A percentile compares a stretch with the other conserved stretches of the same genome.
phyloP scores from a whole-genome alignment of 768 basidiomycete genomes.

The Butyriboletus loyo region DNA sequence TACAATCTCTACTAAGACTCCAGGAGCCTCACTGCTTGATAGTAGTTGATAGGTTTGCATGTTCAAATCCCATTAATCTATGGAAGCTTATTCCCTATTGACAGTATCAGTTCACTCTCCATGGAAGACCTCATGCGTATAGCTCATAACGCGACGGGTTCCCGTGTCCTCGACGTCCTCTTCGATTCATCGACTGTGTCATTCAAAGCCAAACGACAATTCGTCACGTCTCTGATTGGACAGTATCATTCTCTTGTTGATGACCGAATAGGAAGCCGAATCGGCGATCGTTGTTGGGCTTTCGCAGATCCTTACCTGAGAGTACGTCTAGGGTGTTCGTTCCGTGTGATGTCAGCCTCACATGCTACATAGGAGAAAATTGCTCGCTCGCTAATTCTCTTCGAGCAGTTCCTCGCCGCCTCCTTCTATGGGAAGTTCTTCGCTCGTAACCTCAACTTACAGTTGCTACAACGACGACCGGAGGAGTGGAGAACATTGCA shows the following conservation, averaged over 20 bases:
- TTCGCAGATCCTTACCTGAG: slow-evolving; percentile 91
- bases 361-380: slow-evolving; percentile 74
- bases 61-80: neutral
- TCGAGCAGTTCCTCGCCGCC: slow-evolving; percentile 67
- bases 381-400: slow-evolving; percentile 69
- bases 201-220: slow-evolving; percentile 60
- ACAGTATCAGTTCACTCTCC: slow-evolving; percentile 57
- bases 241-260: slow-evolving; percentile 80
- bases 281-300: slow-evolving; percentile 89
- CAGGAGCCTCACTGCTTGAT: slow-evolving; percentile 61
- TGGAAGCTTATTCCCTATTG: slow-evolving; percentile 5
- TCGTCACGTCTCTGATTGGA: slow-evolving; percentile 74
- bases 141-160: slow-evolving; percentile 65
- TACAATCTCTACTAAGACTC: slow-evolving; percentile 79
- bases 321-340: slow-evolving; percentile 39
- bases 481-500: slow-evolving; percentile 84
- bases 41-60: slow-evolving; percentile 64
- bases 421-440: slow-evolving; percentile 91
- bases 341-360: slow-evolving; percentile 4
- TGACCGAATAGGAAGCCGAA: slow-evolving; percentile 86
- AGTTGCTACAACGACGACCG: slow-evolving; percentile 72
- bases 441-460: slow-evolving; percentile 70
- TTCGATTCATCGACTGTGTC: slow-evolving; percentile 67
- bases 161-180: slow-evolving; percentile 76
- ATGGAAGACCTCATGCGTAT: slow-evolving; percentile 57